These are phyloP conservation scores for Pisolithus microcarpus DNA, from an alignment of 768 basidiomycete genomes.

Conservation along the genomic window DNA sequence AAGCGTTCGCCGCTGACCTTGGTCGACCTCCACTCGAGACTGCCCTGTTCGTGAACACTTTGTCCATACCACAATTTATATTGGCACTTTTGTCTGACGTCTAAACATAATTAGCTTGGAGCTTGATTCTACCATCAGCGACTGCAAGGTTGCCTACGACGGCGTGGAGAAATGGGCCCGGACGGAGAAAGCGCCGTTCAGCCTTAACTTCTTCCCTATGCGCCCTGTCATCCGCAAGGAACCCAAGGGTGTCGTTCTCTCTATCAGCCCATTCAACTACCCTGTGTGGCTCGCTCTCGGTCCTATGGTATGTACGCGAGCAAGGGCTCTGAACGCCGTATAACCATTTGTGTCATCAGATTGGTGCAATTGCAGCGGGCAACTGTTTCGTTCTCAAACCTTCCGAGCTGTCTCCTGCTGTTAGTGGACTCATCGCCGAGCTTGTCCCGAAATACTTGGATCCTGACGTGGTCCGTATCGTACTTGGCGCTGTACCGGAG, in stretches of 20 bases:
- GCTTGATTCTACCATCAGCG: constrained; percentile 44
- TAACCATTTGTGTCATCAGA: constrained; percentile 24
- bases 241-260: constrained; percentile 66
- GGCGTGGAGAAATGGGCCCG: constrained; percentile 72
- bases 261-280: constrained; percentile 73
- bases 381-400: constrained; percentile 69
- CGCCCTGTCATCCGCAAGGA: constrained; percentile 63
- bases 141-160: constrained; percentile 48
- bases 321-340: too few relatives aligned
- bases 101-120: constrained; percentile 48
- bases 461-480: constrained; percentile 50
- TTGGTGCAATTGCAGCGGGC: constrained; percentile 75
- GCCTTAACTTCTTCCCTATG: constrained; percentile 50
- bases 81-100: background rate
- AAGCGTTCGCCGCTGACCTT: constrained; percentile 55
- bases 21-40: constrained; percentile 56
- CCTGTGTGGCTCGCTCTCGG: constrained; percentile 53
- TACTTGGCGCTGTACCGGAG: constrained; percentile 63
- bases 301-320: constrained; percentile 42
- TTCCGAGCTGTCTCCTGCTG: constrained; percentile 58
- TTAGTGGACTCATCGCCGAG: constrained; percentile 53
- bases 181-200: constrained; percentile 50
- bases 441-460: constrained; percentile 75
- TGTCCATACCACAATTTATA: background rate
- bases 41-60: constrained; percentile 34